These are phyloP conservation scores for Trichoderma brevicompactum DNA, from an alignment of 2,329 filamentous ascomycete species.

Conservation along the genomic window DNA sequence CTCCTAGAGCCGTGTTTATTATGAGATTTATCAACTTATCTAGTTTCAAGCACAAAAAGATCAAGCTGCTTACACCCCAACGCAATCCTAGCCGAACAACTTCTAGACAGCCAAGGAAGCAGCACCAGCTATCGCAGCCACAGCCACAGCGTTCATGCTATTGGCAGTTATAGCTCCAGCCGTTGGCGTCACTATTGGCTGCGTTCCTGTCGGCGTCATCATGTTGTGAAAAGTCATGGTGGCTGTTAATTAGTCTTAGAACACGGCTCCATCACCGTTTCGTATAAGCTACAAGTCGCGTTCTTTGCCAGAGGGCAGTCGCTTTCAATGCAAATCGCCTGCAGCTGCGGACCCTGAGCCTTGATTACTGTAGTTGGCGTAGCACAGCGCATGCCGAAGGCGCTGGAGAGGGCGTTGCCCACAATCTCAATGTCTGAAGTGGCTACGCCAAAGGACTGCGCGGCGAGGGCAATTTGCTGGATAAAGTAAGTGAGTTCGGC, in stretches of 20 bases:
- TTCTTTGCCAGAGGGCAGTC: slow-evolving; percentile 54
- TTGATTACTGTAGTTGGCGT: slow-evolving; percentile 52
- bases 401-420: slow-evolving; percentile 51
- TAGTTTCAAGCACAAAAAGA: no score
- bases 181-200: slow-evolving; percentile 28
- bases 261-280: slow-evolving; percentile 32
- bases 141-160: slow-evolving; percentile 37
- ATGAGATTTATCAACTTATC: no score
- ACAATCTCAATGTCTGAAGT: slow-evolving; percentile 55
- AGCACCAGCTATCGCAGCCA: slow-evolving; percentile 33
- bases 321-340: slow-evolving; percentile 59
- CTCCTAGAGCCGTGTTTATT: no score
- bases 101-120: slow-evolving; percentile 39
- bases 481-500: slow-evolving; percentile 63
- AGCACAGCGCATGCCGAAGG: slow-evolving; percentile 59
- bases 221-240: neutral
- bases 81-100: neutral
- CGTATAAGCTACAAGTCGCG: slow-evolving; percentile 53
- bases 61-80: no score
- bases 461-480: slow-evolving; percentile 59
- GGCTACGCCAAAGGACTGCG: slow-evolving; percentile 62
- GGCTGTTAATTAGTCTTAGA: slow-evolving; percentile 26
- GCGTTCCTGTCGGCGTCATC: neutral
- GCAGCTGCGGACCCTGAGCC: slow-evolving; percentile 51
- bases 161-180: slow-evolving; percentile 35